These are phyloP conservation scores for Allantophomopsis cytisporea DNA, from an alignment of 2,329 filamentous ascomycete species.

Conservation along the genomic window DNA sequence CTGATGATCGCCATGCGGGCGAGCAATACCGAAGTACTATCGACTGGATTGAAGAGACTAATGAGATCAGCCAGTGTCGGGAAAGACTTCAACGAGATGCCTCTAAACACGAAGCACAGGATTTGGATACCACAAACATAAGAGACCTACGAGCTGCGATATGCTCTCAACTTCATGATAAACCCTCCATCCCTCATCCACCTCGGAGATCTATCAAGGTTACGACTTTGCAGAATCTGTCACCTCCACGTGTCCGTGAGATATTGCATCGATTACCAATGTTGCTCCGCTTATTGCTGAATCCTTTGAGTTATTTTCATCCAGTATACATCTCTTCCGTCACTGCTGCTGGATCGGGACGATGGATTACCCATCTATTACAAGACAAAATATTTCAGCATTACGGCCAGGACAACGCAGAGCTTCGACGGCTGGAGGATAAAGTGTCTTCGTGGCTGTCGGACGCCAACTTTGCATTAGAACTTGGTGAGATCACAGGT, in stretches of 20 bases:
- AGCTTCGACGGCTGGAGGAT: constrained; percentile 29
- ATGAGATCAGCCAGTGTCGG: constrained; percentile 21
- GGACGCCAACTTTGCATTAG: constrained; percentile 36
- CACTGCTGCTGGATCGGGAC: constrained; percentile 32
- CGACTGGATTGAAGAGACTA: constrained; percentile 23
- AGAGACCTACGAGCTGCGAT: constrained; percentile 33
- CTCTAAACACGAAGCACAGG: constrained; percentile 10
- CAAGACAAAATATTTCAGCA: constrained; percentile 33
- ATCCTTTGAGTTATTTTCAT: constrained; percentile 35
- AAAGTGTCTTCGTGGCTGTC: constrained; percentile 33
- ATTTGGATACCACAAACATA: constrained; percentile 22
- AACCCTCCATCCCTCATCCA: constrained; percentile 34
- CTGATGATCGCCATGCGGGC: constrained; percentile 27
- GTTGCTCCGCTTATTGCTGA: constrained; percentile 30
- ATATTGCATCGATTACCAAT: constrained; percentile 35
- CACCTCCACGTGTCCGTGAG: constrained; percentile 22
- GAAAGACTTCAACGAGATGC: constrained; percentile 14
- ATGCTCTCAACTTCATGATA: constrained; percentile 29
- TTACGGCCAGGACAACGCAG: constrained; percentile 25
- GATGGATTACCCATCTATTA: constrained; percentile 32
- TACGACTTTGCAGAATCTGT: constrained; percentile 29
- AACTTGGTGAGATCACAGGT: constrained; percentile 28
- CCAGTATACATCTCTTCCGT: constrained; percentile 33
- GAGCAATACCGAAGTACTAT: constrained; percentile 27
- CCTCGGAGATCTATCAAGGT: constrained; percentile 31